These are phyloP conservation scores for Xylariaceae sp. DNA, from an alignment of 2,329 filamentous ascomycete genomes.

Conservation along the genomic window DNA sequence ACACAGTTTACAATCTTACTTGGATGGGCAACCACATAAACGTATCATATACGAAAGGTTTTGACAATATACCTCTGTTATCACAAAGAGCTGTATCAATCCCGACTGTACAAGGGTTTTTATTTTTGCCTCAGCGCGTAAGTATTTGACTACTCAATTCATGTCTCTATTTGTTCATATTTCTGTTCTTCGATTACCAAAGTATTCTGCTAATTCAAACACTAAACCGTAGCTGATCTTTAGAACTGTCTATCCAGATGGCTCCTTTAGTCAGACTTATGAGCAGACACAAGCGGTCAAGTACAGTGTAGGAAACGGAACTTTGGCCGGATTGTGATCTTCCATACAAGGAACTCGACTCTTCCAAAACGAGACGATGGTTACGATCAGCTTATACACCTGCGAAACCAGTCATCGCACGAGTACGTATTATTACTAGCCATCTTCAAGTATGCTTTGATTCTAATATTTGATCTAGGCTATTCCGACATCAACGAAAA, in stretches of 20 bases:
- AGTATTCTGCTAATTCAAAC: neutral
- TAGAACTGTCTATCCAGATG: neutral
- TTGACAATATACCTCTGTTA: neutral
- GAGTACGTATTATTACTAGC: neutral
- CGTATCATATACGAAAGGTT: neutral
- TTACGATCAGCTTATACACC: neutral
- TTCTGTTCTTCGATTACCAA: neutral
- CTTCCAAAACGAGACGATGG: neutral
- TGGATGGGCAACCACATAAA: neutral
- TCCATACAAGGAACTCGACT: neutral
- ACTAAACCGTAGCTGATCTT: neutral
- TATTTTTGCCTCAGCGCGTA: neutral
- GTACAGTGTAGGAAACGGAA: neutral
- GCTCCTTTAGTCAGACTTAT: neutral
- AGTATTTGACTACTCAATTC: too few relatives aligned
- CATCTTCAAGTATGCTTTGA: neutral
- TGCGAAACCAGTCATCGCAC: neutral
- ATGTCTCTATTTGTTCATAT: neutral
- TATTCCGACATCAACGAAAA: neutral
- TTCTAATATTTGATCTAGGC: neutral
- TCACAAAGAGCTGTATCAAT: neutral
- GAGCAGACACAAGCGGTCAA: neutral
- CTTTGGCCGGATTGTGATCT: neutral
- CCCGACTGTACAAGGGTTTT: neutral
- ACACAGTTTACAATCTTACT: neutral